These are phyloP conservation scores for Aspergillus affinis DNA, from an alignment of 495 filamentous ascomycete genomes.

Conservation along the genomic window DNA sequence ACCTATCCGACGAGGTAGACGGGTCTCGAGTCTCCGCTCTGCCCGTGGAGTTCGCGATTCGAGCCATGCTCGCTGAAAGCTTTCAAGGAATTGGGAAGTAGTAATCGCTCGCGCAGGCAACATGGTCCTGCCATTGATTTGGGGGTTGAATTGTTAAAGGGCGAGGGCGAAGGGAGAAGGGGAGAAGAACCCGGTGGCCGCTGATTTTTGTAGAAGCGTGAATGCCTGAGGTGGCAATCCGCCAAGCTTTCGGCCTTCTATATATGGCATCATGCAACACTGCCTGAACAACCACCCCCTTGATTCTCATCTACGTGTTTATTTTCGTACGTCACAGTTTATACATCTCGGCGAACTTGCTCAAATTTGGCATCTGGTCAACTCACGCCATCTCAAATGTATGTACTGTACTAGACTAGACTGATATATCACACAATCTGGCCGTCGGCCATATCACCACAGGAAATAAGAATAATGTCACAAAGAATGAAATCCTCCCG, in stretches of 20 bases:
- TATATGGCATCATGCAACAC: too few species aligned
- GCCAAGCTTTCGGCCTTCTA: too few species aligned
- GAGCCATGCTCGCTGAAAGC: conserved; percentile 50
- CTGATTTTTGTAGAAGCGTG: background rate
- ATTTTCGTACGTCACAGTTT: too few species aligned
- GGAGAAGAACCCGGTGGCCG: background rate
- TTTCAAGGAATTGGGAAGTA: conserved; percentile 51
- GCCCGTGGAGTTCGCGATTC: conserved; percentile 28
- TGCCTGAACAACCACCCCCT: too few species aligned
- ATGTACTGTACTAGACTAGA: conserved; percentile 4
- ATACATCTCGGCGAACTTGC: too few species aligned
- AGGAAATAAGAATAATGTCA: conserved; percentile 14
- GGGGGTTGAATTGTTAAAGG: background rate
- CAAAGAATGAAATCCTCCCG: conserved; percentile 5
- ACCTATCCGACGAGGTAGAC: conserved; percentile 38
- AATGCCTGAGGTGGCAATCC: too few species aligned
- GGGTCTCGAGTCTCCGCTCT: conserved; percentile 15
- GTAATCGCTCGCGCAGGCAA: conserved; percentile 40
- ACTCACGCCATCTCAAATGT: background rate
- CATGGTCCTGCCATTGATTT: conserved; percentile 17
- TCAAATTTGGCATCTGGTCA: too few species aligned
- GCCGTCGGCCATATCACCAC: conserved; percentile 4
- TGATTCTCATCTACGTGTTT: too few species aligned
- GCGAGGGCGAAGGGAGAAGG: background rate
- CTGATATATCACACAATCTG: conserved; percentile 4